These are phyloP conservation scores for Nakazawaea wyomingensis DNA, from an alignment of 805 yeast genomes.

Conservation along the genomic window DNA sequence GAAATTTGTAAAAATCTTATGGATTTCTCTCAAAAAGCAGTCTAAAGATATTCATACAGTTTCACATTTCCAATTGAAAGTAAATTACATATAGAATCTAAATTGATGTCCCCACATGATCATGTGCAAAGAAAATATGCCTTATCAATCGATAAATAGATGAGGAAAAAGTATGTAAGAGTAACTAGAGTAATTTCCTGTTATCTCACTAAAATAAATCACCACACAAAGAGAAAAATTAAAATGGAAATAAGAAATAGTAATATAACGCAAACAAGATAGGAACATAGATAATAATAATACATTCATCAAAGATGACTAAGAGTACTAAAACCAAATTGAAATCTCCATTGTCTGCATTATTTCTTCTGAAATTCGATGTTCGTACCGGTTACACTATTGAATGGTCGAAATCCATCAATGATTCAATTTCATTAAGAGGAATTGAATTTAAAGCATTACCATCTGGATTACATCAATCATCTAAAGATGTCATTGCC, in stretches of 20 bases:
- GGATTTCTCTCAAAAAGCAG: no score
- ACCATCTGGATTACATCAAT: constrained; percentile 64
- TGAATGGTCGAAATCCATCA: constrained; percentile 34
- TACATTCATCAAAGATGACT: background rate
- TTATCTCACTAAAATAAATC: no score
- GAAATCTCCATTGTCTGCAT: constrained; percentile 30
- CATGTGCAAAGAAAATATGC: no score
- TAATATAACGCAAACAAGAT: background rate
- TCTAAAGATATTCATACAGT: no score
- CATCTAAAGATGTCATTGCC: constrained; percentile 44
- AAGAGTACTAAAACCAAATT: background rate
- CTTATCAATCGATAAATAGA: no score
- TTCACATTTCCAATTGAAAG: no score
- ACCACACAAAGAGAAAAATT: no score
- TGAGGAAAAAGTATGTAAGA: no score
- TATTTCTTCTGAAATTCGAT: constrained; percentile 49
- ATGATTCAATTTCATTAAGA: constrained; percentile 26
- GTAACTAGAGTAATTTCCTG: no score
- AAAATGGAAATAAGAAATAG: no score
- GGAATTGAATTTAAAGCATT: constrained; percentile 58
- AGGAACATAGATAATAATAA: background rate
- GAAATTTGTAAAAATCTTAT: no score
- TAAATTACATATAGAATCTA: background rate
- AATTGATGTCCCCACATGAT: no score
- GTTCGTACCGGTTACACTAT: constrained; percentile 44